phyloP scores from a whole-genome alignment of 148 eudicot species.

The Rhododendron simsii region DNA sequence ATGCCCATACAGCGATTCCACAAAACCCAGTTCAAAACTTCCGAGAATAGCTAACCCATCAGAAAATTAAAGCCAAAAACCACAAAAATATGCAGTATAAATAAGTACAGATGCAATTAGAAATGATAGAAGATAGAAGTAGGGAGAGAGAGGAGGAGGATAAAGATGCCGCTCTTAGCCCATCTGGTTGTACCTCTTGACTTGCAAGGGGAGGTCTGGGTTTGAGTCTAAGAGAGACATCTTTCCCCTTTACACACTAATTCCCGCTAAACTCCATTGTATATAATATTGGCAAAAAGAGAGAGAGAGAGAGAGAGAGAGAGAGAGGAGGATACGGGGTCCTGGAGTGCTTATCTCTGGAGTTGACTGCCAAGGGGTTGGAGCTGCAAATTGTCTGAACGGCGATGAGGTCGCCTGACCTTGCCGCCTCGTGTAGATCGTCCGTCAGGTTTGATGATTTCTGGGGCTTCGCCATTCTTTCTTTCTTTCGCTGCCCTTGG shows the following conservation, averaged over 20 bases:
- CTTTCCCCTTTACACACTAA: too few relatives aligned
- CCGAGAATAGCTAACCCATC: neutral
- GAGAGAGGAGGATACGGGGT: slow-evolving; percentile 65
- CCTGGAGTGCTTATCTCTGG: slow-evolving; percentile 88
- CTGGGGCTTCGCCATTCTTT: slow-evolving; percentile 17
- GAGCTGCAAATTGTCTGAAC: slow-evolving; percentile 48
- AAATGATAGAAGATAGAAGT: neutral
- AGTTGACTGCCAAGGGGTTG: slow-evolving; percentile 62
- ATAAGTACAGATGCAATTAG: neutral
- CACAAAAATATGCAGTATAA: neutral
- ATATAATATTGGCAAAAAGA: too few relatives aligned
- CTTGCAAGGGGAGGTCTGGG: too few relatives aligned
- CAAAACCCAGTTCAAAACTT: slow-evolving; percentile 5
- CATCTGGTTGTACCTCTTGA: too few relatives aligned
- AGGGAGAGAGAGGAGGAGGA: neutral
- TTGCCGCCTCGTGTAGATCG: slow-evolving; percentile 64
- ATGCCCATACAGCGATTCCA: neutral
- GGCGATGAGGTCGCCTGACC: slow-evolving; percentile 68
- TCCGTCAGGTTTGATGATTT: slow-evolving; percentile 16
- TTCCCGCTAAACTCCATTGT: too few relatives aligned
- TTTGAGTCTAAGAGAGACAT: too few relatives aligned
- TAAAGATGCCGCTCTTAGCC: too few relatives aligned
- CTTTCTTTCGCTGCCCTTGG: neutral
- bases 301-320: too few relatives aligned
- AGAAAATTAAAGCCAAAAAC: neutral